phyloP scores from a whole-genome alignment of 139 green algal species.

The Desmodesmus armatus region DNA sequence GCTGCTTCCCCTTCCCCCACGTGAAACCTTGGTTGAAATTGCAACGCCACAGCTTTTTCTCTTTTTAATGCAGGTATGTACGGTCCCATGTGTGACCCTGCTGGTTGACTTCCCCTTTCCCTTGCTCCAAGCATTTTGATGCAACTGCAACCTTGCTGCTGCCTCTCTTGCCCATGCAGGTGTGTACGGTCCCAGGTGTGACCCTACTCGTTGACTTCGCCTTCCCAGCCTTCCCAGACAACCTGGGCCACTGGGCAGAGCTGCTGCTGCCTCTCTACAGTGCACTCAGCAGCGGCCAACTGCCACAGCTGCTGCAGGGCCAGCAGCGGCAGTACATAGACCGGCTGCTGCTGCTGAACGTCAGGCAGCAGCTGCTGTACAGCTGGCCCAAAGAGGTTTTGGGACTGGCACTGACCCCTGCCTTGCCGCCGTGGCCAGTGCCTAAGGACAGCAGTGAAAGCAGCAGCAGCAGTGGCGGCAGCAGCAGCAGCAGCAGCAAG shows the following conservation, averaged over 20 bases:
- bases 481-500: conserved; percentile 16
- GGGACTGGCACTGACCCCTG: conserved; percentile 53
- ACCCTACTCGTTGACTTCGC: conserved; percentile 80
- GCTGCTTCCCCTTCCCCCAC: too few relatives aligned
- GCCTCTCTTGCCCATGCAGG: not conserved
- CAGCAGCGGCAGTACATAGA: conserved; percentile 41
- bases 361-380: conserved; percentile 53
- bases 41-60: too few relatives aligned
- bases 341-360: conserved; percentile 56
- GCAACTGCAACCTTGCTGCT: not conserved
- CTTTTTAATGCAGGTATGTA: too few relatives aligned
- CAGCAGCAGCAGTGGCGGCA: not conserved
- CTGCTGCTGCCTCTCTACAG: conserved; percentile 53
- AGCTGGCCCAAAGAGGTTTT: conserved; percentile 78
- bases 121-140: not conserved
- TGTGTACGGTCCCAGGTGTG: conserved; percentile 61
- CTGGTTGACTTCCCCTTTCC: too few relatives aligned
- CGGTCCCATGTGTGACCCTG: too few relatives aligned
- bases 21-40: too few relatives aligned
- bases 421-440: not conserved
- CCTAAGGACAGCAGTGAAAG: not conserved
- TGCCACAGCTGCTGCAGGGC: not conserved
- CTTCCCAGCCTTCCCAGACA: conserved; percentile 73
- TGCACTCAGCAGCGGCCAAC: conserved; percentile 44
- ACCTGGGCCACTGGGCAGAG: conserved; percentile 87